These are phyloP conservation scores for Lactarius quietus DNA, from an alignment of 768 basidiomycete genomes.

Conservation along the genomic window DNA sequence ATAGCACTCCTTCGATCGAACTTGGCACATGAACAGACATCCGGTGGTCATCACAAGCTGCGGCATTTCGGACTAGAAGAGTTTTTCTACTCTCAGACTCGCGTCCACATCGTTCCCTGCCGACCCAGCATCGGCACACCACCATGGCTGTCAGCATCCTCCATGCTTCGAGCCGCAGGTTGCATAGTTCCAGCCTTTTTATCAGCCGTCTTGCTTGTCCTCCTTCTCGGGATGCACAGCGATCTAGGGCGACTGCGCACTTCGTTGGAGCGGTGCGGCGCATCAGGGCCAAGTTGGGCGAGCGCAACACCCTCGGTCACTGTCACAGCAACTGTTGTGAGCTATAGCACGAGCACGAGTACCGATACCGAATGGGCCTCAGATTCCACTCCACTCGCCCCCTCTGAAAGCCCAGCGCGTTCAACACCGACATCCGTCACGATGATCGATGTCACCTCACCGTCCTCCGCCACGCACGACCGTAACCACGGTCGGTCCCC, in stretches of 20 bases:
- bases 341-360: background rate
- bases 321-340: constrained; percentile 39
- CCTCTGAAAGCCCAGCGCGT: background rate
- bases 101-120: constrained; percentile 20
- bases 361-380: background rate
- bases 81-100: constrained; percentile 56
- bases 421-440: constrained; percentile 9
- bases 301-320: constrained; percentile 30
- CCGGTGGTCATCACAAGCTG: constrained; percentile 42
- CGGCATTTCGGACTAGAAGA: constrained; percentile 53
- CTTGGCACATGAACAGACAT: constrained; percentile 47
- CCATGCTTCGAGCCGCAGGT: constrained; percentile 25
- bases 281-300: constrained; percentile 17
- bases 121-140: background rate
- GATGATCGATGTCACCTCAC: constrained; percentile 23
- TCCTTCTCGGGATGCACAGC: constrained; percentile 29
- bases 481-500: constrained; percentile 22
- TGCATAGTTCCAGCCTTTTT: constrained; percentile 31
- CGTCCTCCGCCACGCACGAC: constrained; percentile 24
- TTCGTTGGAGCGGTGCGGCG: constrained; percentile 31
- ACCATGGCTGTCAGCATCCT: constrained; percentile 2
- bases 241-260: constrained; percentile 33
- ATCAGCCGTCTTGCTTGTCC: constrained; percentile 31
- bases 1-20: constrained; percentile 50
- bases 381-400: background rate